A percentile compares a stretch with the other conserved stretches of the same genome.
phyloP scores from a whole-genome alignment of 495 filamentous ascomycete species.

The Massariosphaeria phaeospora region DNA sequence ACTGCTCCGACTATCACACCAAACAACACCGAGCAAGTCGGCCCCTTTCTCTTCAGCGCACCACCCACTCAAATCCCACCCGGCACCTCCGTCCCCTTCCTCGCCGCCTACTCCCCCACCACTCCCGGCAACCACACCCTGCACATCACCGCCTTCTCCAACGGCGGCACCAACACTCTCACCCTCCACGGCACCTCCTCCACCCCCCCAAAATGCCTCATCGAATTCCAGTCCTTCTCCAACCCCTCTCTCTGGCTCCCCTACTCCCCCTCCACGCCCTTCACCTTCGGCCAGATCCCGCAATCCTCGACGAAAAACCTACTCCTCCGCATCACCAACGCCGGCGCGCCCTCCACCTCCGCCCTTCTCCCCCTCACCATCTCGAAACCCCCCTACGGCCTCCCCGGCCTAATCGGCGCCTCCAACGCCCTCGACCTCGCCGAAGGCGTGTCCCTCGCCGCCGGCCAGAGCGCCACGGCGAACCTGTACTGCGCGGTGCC shows the following conservation, averaged over 20 bases:
- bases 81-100: constrained; percentile 35
- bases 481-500: constrained; percentile 46
- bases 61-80: constrained; percentile 40
- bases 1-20: constrained; percentile 37
- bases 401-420: constrained; percentile 40
- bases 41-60: constrained; percentile 42
- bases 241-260: constrained; percentile 47
- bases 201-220: constrained; percentile 41
- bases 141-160: constrained; percentile 41
- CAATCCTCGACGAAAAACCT: constrained; percentile 40
- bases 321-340: constrained; percentile 46
- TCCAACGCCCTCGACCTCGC: constrained; percentile 47
- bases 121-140: constrained; percentile 42
- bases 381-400: constrained; percentile 47
- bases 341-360: constrained; percentile 36
- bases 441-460: constrained; percentile 46
- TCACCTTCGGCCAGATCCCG: constrained; percentile 47
- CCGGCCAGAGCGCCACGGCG: constrained; percentile 43
- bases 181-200: constrained; percentile 43
- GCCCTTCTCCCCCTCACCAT: constrained; percentile 46
- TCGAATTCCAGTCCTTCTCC: constrained; percentile 47
- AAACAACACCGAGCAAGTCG: constrained; percentile 35
- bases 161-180: constrained; percentile 43
- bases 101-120: constrained; percentile 43
- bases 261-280: constrained; percentile 37